Evolutionary conservation across 129 eudicot genomes (phyloP), one percentile per base, ranked within the genome.

Genomic region (Glebionis coronaria): DNA sequence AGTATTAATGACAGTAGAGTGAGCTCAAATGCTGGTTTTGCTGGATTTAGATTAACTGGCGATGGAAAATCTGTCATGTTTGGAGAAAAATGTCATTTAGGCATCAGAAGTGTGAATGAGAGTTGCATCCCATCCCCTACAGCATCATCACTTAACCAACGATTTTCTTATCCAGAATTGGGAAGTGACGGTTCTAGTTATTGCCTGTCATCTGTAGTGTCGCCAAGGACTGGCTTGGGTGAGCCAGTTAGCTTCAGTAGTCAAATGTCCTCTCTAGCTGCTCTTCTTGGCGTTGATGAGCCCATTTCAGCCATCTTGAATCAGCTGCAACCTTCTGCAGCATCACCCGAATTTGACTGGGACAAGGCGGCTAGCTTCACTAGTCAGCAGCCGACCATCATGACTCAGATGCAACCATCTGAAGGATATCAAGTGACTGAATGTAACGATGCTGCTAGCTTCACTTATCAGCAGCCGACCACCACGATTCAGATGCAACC

Each of bases 51-150:
- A 72, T 72, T 85, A 56, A 35, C 82, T 4, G 51, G 47, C 51
- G 80, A 78, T 45, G 87, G 87, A 62, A 85, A 78, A 63, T 74
- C 86, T 0, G 62, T 85, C 21, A 65, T 79, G 63, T 78, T 71
- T 73, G 90, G 90, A 29, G 68, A 76, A 58, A 61, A 66, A 8
- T 8, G 64, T 65, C 56, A 44, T 35, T 4, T 44, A 4, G 19
- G 19, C 4, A 46, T n/a, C 15, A 51, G 28, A 20, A 27, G 12
- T 35, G 69, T 27, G 56, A 40, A 8, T 51, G 56, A 55, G 18
- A 68, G 50, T 61, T 57, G 20, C 54, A 59, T 71, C 49, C 73
- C 13, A 18, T 28, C 12, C 52, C 31, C 38, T 5, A 20, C 54
- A 38, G 12, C 58, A 45, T 29, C 69, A 66, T 40, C 63, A 1